phyloP scores from a whole-genome alignment of 306 rosid species.

The Senna tora region DNA sequence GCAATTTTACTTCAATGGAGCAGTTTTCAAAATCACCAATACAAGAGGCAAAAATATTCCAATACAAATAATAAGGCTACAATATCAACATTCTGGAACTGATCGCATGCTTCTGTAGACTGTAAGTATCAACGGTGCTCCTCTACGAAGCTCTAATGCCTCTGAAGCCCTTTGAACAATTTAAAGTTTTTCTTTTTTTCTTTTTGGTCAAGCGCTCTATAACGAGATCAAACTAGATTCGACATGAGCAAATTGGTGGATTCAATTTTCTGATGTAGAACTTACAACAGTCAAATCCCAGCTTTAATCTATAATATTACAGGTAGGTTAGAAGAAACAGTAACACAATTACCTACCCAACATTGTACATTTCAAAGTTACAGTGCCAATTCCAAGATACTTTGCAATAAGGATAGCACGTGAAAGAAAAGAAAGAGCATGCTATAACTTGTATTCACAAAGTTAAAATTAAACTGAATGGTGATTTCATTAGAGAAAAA shows the following conservation, averaged over 20 bases:
- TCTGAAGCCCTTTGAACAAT: conserved; percentile 9
- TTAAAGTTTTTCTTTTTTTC: background rate
- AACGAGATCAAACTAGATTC: background rate
- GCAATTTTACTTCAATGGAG: conserved; percentile 14
- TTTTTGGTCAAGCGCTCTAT: background rate
- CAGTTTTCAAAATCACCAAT: conserved; percentile 17
- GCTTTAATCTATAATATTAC: background rate
- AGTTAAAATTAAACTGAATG: background rate
- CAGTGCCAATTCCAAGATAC: background rate
- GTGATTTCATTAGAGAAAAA: background rate
- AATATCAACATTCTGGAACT: conserved; percentile 9
- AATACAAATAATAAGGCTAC: conserved; percentile 18
- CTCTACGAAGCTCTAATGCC: background rate
- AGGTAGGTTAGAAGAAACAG: background rate
- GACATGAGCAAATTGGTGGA: conserved; percentile 1
- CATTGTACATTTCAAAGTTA: background rate
- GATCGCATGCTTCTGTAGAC: conserved; percentile 5
- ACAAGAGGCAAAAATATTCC: background rate
- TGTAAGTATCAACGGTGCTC: background rate
- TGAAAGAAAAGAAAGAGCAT: background rate
- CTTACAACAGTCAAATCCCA: background rate
- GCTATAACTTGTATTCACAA: background rate
- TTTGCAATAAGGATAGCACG: background rate
- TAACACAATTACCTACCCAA: background rate
- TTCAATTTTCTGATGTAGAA: background rate